Percentiles rank a stretch among this genome's conserved stretches.
phyloP scores from a whole-genome alignment of 1,139 yeast genomes.

The Diutina catenulata region DNA sequence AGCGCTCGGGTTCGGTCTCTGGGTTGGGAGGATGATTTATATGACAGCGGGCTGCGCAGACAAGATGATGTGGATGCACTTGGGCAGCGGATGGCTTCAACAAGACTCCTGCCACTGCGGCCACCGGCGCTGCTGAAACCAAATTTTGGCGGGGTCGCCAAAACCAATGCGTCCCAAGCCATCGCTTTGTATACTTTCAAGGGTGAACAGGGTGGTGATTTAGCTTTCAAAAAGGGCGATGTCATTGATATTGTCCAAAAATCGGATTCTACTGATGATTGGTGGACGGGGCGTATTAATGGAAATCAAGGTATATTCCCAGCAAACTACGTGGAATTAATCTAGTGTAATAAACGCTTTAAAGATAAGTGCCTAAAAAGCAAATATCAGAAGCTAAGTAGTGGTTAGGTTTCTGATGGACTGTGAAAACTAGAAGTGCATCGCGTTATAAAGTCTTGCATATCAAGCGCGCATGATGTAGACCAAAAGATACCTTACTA shows the following conservation, averaged over 20 bases:
- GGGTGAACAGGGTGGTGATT: constrained; percentile 86
- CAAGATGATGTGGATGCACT: constrained; percentile 26
- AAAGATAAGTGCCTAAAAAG: too few relatives aligned
- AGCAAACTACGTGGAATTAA: constrained; percentile 87
- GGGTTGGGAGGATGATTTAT: constrained; percentile 79
- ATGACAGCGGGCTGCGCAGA: constrained; percentile 35
- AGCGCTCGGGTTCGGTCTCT: constrained; percentile 13
- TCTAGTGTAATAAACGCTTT: constrained; percentile 30
- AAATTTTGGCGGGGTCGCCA: constrained; percentile 27
- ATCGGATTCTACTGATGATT: constrained; percentile 81
- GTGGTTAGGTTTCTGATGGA: too few relatives aligned
- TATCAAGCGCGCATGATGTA: too few relatives aligned
- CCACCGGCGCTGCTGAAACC: constrained; percentile 42
- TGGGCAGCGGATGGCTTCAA: constrained; percentile 19
- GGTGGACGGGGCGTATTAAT: constrained; percentile 95
- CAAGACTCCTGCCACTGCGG: constrained; percentile 25
- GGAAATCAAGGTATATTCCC: constrained; percentile 90
- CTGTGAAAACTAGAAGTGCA: too few relatives aligned
- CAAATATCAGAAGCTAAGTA: too few relatives aligned
- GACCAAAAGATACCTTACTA: too few relatives aligned
- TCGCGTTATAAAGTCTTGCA: too few relatives aligned
- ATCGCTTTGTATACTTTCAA: constrained; percentile 81
- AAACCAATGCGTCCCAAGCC: constrained; percentile 57
- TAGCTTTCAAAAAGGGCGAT: constrained; percentile 90
- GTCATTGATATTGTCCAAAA: constrained; percentile 80